phyloP scores from a whole-genome alignment of 1,139 yeast genomes.

The Debaryomyces udenii region DNA sequence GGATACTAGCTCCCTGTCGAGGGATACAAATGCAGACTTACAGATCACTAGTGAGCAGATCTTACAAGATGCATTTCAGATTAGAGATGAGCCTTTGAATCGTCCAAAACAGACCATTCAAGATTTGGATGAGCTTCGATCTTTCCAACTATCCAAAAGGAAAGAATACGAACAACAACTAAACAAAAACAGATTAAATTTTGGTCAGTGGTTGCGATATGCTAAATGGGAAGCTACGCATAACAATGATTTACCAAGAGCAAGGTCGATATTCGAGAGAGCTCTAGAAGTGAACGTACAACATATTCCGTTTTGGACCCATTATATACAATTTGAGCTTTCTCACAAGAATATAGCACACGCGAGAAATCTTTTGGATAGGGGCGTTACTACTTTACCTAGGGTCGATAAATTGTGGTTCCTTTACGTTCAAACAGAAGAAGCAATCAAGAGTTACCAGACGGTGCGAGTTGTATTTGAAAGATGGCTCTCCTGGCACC shows the following conservation, averaged over 20 bases:
- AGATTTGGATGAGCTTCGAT: constrained; percentile 79
- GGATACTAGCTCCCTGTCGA: constrained; percentile 5
- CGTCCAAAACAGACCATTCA: constrained; percentile 58
- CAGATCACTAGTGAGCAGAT: constrained; percentile 43
- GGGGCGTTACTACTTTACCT: constrained; percentile 78
- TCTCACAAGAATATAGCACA: constrained; percentile 76
- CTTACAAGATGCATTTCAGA: constrained; percentile 39
- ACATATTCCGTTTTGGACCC: constrained; percentile 81
- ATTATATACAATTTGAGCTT: constrained; percentile 79
- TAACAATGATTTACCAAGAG: constrained; percentile 67
- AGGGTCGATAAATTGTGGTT: constrained; percentile 87
- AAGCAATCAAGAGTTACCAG: constrained; percentile 64
- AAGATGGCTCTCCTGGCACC: constrained; percentile 81
- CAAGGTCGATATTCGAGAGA: constrained; percentile 85
- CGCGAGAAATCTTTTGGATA: constrained; percentile 80
- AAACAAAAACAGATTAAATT: constrained; percentile 76
- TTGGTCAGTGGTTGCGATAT: constrained; percentile 90
- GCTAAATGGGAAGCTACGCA: constrained; percentile 87
- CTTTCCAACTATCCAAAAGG: constrained; percentile 74
- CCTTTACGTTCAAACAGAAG: constrained; percentile 80
- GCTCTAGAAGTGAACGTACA: constrained; percentile 78
- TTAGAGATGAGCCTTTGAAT: constrained; percentile 37
- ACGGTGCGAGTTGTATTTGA: constrained; percentile 71
- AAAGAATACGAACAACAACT: constrained; percentile 84
- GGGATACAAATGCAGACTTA: constrained; percentile 9